Evolutionary conservation across 148 eudicot genomes (phyloP), one percentile per base, ranked within the genome.

Genomic region (Spergularia marina): DNA sequence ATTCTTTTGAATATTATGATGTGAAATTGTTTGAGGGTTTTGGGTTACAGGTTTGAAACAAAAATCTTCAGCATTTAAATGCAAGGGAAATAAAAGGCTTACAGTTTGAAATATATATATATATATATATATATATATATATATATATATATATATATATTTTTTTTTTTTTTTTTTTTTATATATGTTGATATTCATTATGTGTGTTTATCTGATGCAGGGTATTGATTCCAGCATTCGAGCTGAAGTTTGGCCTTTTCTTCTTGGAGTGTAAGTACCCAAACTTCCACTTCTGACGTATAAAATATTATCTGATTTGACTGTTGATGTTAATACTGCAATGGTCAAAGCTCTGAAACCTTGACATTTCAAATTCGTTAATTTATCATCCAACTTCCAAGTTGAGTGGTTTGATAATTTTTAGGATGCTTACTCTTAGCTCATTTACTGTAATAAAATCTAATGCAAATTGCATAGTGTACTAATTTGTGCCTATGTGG

Each of bases 161-260:
- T n/a, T n/a, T n/a, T n/a, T n/a, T n/a, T n/a, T n/a, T n/a, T n/a
- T n/a, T n/a, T n/a, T n/a, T n/a, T n/a, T n/a, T n/a, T 9, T 9
- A 12, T 51, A 54, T 53, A 7, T 54, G 10, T 66, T 44, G 40
- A 36, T 72, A 70, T 63, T 62, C n/a, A 51, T 40, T 41, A 60
- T 65, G 34, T 39, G 34, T 55, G 53, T 51, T 76, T 79, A 77
- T 71, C 40, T 58, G 60, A 12, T 87, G 86, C 76, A 94, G 98
- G 98, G 98, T 57, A 81, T 92, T 86, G 94, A 96, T 87, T 93
- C 97, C 18, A 88, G 87, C 77, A 84, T 96, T 69, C 87, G 98
- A 80, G 84, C 89, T 23, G 99, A 96, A 79, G 99, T 92, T 84
- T 96, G 99, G 99, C 99, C 95, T 54, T 96, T 96, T 82, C 98